Percentiles rank a stretch among this genome's conserved stretches.
These are phyloP conservation scores for Pseudopithomyces maydicus DNA, from an alignment of 2,329 filamentous ascomycete genomes.

Conservation along the genomic window DNA sequence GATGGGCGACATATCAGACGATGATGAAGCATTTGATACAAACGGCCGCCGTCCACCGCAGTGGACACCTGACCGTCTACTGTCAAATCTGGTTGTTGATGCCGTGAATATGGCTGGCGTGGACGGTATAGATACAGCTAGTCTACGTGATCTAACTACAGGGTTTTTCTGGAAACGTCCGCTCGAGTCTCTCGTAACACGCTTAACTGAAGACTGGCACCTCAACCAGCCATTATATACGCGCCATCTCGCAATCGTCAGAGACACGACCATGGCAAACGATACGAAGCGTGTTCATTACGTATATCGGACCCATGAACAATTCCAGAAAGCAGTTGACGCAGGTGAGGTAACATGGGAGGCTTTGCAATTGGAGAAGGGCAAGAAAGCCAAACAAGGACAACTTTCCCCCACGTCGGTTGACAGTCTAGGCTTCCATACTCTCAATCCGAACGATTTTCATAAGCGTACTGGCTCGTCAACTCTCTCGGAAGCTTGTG, in stretches of 20 bases:
- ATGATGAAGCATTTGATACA: slow-evolving; percentile 29
- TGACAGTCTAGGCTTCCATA: slow-evolving; percentile 38
- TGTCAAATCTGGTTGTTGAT: slow-evolving; percentile 60
- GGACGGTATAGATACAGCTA: slow-evolving; percentile 55
- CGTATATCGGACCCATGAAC: slow-evolving; percentile 58
- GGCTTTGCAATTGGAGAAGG: slow-evolving; percentile 50
- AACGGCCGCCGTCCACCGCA: slow-evolving; percentile 49
- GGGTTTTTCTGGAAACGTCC: slow-evolving; percentile 61
- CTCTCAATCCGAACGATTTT: slow-evolving; percentile 24
- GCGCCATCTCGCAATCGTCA: slow-evolving; percentile 60
- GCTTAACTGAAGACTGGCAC: slow-evolving; percentile 62
- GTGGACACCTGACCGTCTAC: slow-evolving; percentile 60
- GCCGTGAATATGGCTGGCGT: slow-evolving; percentile 53
- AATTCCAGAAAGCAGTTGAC: slow-evolving; percentile 60
- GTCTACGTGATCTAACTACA: slow-evolving; percentile 45
- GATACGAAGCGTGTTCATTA: slow-evolving; percentile 55
- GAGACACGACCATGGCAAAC: slow-evolving; percentile 56
- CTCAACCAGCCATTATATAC: slow-evolving; percentile 63
- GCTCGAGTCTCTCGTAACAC: slow-evolving; percentile 57
- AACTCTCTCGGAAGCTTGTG: slow-evolving; percentile 30
- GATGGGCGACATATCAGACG: slow-evolving; percentile 23
- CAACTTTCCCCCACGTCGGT: slow-evolving; percentile 10
- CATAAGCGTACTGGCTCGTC: slow-evolving; percentile 27
- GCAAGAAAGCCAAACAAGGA: slow-evolving; percentile 22
- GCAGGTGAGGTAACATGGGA: slow-evolving; percentile 58